A percentile compares a stretch with the other conserved stretches of the same genome.
These are phyloP conservation scores for Acidomyces sp. DNA, from an alignment of 495 filamentous ascomycete genomes.

Conservation along the genomic window DNA sequence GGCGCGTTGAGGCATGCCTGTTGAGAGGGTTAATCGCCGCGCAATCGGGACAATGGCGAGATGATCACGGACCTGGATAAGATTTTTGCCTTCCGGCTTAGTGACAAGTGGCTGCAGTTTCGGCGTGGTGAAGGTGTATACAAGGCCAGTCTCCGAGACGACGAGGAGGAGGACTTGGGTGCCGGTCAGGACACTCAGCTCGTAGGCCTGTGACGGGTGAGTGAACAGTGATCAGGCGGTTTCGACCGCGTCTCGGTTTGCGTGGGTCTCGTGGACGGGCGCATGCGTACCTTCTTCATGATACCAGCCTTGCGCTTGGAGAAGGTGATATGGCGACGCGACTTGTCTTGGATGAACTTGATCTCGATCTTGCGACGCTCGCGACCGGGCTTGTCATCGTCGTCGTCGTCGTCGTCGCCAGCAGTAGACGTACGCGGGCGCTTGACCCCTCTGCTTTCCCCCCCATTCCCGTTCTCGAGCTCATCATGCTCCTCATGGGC, in stretches of 20 bases:
- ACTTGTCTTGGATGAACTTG: constrained; percentile 99
- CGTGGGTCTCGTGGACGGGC: constrained; percentile 7
- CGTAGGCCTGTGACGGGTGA: constrained; percentile 64
- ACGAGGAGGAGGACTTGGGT: constrained; percentile 96
- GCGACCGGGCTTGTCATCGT: constrained; percentile 95
- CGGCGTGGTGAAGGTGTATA: constrained; percentile 98
- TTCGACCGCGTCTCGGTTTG: constrained; percentile 1
- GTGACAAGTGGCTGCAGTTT: constrained; percentile 98
- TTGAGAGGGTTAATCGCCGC: constrained; percentile 6
- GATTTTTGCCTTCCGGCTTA: constrained; percentile 98
- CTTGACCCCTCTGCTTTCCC: constrained; percentile 62
- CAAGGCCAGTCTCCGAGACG: constrained; percentile 94
- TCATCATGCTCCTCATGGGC: constrained; percentile 17
- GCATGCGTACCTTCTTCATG: constrained; percentile 90
- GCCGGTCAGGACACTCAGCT: constrained; percentile 92
- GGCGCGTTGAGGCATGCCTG: constrained; percentile 95
- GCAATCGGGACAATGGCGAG: constrained; percentile 1
- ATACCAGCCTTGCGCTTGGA: constrained; percentile 99
- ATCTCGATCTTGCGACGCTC: constrained; percentile 99
- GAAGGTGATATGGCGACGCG: constrained; percentile 98
- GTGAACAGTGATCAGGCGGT: constrained; percentile 2
- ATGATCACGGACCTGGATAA: constrained; percentile 71
- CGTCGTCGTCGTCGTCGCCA: constrained; percentile 82
- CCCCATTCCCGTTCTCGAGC: constrained; percentile 43
- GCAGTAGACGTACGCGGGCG: constrained; percentile 63